phyloP scores from a whole-genome alignment of 1,284 basidiomycete species.

The Puccinia coronata region DNA sequence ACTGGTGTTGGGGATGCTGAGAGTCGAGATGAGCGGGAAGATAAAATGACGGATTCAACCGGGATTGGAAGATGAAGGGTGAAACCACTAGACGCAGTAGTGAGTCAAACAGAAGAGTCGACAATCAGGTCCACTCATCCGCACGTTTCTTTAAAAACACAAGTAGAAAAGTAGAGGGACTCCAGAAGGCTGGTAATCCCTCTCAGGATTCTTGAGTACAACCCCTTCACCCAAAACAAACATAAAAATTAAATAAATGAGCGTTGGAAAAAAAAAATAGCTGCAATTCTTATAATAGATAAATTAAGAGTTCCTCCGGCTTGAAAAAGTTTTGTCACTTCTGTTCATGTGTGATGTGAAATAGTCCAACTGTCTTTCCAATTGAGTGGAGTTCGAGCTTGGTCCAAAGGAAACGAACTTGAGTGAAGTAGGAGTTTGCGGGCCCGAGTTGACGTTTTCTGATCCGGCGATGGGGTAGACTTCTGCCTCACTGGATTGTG shows the following conservation, averaged over 20 bases:
- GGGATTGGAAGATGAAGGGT: background rate
- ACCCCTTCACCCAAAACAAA: too few species aligned
- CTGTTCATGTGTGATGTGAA: slow-evolving; percentile 9
- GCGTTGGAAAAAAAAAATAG: too few species aligned
- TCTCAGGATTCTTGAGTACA: too few species aligned
- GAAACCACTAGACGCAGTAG: background rate
- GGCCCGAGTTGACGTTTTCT: background rate
- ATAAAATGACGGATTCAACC: background rate
- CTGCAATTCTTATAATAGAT: too few species aligned
- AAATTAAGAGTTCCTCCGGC: slow-evolving; percentile 9
- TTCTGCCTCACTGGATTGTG: slow-evolving; percentile 34
- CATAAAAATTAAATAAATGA: background rate
- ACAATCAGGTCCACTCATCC: background rate
- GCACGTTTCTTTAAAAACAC: background rate
- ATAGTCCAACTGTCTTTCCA: slow-evolving; percentile 29
- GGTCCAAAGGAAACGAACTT: slow-evolving; percentile 27
- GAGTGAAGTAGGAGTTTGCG: background rate
- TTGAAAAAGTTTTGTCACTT: background rate
- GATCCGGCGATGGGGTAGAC: background rate
- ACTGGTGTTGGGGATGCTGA: too few species aligned
- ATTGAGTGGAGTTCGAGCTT: slow-evolving; percentile 5
- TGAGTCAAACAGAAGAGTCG: too few species aligned
- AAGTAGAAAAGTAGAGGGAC: too few species aligned
- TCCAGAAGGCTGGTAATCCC: too few species aligned
- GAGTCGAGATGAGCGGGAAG: too few species aligned